Base-by-base conservation (phyloP, 208 protist species). In the Spongospora subterranea region DNA sequence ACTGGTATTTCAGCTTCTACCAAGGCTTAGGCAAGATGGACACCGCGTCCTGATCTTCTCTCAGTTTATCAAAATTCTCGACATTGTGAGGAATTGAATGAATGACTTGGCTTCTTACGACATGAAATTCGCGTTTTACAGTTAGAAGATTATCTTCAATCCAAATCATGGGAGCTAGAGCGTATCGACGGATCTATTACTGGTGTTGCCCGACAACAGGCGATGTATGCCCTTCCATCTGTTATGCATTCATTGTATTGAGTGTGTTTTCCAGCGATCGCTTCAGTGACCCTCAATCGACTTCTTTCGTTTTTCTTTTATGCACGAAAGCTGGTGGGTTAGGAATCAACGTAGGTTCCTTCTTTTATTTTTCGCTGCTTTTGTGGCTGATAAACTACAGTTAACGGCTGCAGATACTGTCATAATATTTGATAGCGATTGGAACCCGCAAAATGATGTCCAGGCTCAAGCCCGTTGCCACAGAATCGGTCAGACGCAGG, bases 381-480 rank as follows among this genome's bases (percentile, higher is more conserved):
- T 38, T 66, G 88, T 96, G 0, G 95, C 95, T 54, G 95, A 96
- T 92, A 99, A 99, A 92, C 96, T n/a, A n/a, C n/a, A n/a, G n/a
- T n/a, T 99, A 45, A 97, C 96, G 0, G 97, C 96, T 0, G 98
- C 98, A 20, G 98, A 99, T 92, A 99, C 98, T 32, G 98, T 99
- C 0, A 95, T 99, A 45, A 96, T 99, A 41, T 99, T 98, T 93
- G 98, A 99, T 91, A 96, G 94, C n/a, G 98, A 98, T 96, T 98
- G 97, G 97, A 99, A 99, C 93, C 98, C 98, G 40, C 97, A 99
- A 92, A 96, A 98, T 40, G 98, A 99, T 92, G 93, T 98, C 6
- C 98, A 99, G 94, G 98, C 98, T 6, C 94, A 97, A 45, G 97
- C 97, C 53, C 94, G 98, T 0, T 96, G 95, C 1, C 97, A 99